phyloP scores from a whole-genome alignment of 2,329 filamentous ascomycete species.

The Nigrograna mackinnonii region DNA sequence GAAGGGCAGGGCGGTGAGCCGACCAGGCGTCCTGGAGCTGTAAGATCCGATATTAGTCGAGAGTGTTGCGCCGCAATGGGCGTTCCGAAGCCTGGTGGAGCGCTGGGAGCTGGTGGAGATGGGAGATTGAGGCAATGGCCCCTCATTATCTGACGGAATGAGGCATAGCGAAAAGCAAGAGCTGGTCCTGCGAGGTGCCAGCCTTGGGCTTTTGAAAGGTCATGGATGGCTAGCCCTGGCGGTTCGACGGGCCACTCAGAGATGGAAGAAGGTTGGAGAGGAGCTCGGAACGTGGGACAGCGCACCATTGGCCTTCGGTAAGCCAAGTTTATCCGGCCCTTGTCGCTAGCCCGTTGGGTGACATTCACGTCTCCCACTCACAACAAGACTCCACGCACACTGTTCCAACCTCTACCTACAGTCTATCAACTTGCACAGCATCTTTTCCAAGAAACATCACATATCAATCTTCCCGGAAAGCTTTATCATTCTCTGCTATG shows the following conservation, averaged over 20 bases:
- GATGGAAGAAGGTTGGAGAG: slow-evolving; percentile 6
- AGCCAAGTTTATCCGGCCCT: no score
- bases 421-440: no score
- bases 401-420: no score
- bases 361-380: no score
- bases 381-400: no score
- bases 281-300: slow-evolving; percentile 16
- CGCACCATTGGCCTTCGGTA: slow-evolving; percentile 3
- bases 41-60: slow-evolving; percentile 5
- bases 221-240: slow-evolving; percentile 13
- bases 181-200: not conserved
- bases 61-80: not conserved
- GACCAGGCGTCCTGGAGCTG: slow-evolving; percentile 6
- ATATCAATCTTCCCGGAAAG: no score
- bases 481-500: no score
- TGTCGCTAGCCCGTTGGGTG: no score
- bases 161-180: slow-evolving; percentile 1
- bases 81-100: not conserved
- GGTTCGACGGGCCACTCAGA: slow-evolving; percentile 17
- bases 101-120: no score
- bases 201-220: not conserved
- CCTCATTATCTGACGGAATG: not conserved
- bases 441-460: no score
- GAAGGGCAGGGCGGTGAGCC: slow-evolving; percentile 5
- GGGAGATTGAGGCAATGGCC: slow-evolving; percentile 1